Evolutionary conservation across 495 filamentous ascomycete species (phyloP), one percentile per base, ranked within the genome.

Genomic region (Penicillium antarcticum): DNA sequence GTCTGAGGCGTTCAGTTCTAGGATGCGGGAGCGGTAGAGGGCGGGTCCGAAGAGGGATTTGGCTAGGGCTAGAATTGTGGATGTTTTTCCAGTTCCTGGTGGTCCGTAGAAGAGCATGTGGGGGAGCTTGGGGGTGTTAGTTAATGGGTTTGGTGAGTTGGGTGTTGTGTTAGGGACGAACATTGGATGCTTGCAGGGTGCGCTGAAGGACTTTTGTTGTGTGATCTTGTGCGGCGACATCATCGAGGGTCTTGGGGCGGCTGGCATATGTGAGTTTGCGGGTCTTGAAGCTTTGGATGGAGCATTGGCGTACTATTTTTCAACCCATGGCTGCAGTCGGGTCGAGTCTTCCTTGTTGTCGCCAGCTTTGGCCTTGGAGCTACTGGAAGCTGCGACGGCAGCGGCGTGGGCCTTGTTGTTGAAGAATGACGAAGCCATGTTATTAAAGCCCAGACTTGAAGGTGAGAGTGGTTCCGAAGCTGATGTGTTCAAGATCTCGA

Each of bases 31-130:
- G 64, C 90, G 91, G 64, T 95, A 89, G 58, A 99, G 83, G 52
- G 95, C 89, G 36, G 94, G 94, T 12, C 92, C 94, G 76, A 95
- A 99, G 55, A 99, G 89, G 60, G 96, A 92, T 71, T 96, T 96
- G 34, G 92, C 91, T 26, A 99, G 89, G 13, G 87, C 87, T 57
- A 99, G 90, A 64, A 99, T 91, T 1, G 95, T 97, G 4, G 91
- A 96, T n/a, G 94, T 99, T 71, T 99, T 99, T 56, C 94, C 94
- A 1, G 95, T 99, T 35, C 94, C 94, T 0, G 94, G 94, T 0
- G 94, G 95, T 6, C 95, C 95, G 62, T 99, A 99, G 77, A 97
- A 97, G 65, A 99, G 89, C 91, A 99, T 96, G 69, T 99, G 95
- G 17, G 94, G 94, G 41, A 99, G 87, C 88, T 92, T 48, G 24